A percentile compares a stretch with the other conserved stretches of the same genome.
Evolutionary conservation across 2,329 filamentous ascomycete species (phyloP).

Genomic region (Ophiostoma sp.): DNA sequence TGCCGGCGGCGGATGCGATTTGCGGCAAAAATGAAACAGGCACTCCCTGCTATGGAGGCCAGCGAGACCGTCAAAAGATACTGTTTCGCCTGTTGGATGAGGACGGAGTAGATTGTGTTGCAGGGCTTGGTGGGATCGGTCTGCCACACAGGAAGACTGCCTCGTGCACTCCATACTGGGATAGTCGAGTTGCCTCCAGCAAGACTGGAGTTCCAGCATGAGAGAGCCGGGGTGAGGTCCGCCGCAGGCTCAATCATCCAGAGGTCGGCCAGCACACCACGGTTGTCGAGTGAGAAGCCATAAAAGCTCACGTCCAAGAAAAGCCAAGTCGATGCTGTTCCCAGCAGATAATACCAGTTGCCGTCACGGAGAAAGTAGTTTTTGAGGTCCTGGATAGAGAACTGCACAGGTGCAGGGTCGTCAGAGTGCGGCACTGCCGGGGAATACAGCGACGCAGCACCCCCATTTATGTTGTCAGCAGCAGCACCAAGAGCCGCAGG

Average conservation of each 20-base stretch:
- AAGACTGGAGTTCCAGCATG: constrained; percentile 46
- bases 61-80: constrained; percentile 49
- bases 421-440: constrained; percentile 28
- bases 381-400: constrained; percentile 44
- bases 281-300: constrained; percentile 47
- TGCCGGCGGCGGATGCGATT: constrained; percentile 45
- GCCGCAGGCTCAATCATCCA: constrained; percentile 38
- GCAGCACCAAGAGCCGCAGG: background rate
- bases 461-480: constrained; percentile 4
- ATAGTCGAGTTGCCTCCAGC: constrained; percentile 41
- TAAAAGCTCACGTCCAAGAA: constrained; percentile 54
- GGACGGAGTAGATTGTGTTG: constrained; percentile 47
- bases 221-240: constrained; percentile 36
- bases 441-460: constrained; percentile 31
- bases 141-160: constrained; percentile 44
- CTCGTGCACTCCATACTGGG: constrained; percentile 37
- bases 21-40: constrained; percentile 44
- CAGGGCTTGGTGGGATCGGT: constrained; percentile 46
- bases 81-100: constrained; percentile 49
- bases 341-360: constrained; percentile 43
- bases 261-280: constrained; percentile 39
- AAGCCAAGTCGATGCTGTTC: constrained; percentile 47
- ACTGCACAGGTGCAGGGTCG: constrained; percentile 42
- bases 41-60: constrained; percentile 46
- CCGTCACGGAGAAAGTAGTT: constrained; percentile 47